phyloP scores from a whole-genome alignment of 2,329 filamentous ascomycete species.

The Aureobasidium sp. region DNA sequence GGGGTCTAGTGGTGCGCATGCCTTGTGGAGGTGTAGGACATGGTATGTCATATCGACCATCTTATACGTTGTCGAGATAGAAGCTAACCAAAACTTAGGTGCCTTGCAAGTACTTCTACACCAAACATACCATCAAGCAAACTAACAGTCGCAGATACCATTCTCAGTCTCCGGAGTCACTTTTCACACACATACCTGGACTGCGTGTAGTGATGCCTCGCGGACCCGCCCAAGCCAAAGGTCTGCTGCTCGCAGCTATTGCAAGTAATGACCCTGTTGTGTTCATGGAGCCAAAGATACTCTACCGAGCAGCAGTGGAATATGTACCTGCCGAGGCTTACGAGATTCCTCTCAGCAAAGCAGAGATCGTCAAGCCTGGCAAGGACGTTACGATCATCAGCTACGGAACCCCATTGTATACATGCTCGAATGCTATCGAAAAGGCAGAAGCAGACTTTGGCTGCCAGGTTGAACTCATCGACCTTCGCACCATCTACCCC shows the following conservation, averaged over 20 bases:
- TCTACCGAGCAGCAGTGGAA: conserved; percentile 87
- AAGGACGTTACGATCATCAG: conserved; percentile 77
- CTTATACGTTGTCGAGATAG: neutral
- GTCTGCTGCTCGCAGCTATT: conserved; percentile 70
- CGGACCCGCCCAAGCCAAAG: conserved; percentile 82
- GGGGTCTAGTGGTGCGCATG: conserved; percentile 83
- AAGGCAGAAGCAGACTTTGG: conserved; percentile 69
- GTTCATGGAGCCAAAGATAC: conserved; percentile 90
- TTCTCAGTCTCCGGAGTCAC: conserved; percentile 78
- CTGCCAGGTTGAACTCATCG: conserved; percentile 75
- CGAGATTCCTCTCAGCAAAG: conserved; percentile 76
- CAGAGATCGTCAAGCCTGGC: conserved; percentile 74
- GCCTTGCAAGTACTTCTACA: neutral
- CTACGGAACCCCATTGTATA: conserved; percentile 85
- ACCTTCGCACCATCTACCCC: conserved; percentile 80
- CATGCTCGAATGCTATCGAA: conserved; percentile 68
- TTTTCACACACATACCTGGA: conserved; percentile 85
- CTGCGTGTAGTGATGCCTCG: conserved; percentile 79
- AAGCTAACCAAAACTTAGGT: neutral
- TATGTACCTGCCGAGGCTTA: conserved; percentile 79
- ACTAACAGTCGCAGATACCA: conserved; percentile 53
- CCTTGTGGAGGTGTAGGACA: conserved; percentile 85
- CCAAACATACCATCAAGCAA: neutral
- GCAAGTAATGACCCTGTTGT: conserved; percentile 76
- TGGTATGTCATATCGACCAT: conserved; percentile 58